Percentiles rank a stretch among this genome's conserved stretches.
Evolutionary conservation across 768 basidiomycete species (phyloP).

Genomic region (Pilatotrama ljubarskyi): DNA sequence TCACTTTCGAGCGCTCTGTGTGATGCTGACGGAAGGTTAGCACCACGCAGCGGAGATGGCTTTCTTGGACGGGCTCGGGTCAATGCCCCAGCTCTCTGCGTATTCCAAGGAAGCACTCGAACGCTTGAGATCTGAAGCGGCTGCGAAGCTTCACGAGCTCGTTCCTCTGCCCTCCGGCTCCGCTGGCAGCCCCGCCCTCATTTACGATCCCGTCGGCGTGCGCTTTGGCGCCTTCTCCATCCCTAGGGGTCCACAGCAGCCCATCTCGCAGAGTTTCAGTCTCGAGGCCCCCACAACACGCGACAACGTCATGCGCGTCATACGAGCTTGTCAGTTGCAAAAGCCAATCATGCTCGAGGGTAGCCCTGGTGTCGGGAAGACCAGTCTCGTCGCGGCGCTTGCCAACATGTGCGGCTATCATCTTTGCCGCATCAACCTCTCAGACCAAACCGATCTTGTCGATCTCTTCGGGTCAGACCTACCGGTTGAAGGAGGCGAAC

Average conservation of each 20-base stretch:
- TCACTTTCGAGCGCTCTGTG: not conserved
- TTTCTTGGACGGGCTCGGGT: constrained; percentile 84
- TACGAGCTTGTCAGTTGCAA: constrained; percentile 83
- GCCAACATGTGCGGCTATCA: constrained; percentile 76
- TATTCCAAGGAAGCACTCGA: constrained; percentile 60
- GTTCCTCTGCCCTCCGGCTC: constrained; percentile 42
- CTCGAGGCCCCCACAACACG: constrained; percentile 87
- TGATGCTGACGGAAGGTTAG: constrained; percentile 41
- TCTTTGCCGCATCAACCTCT: constrained; percentile 92
- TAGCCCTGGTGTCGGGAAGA: constrained; percentile 98
- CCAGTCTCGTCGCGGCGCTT: constrained; percentile 86
- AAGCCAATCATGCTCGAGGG: constrained; percentile 97
- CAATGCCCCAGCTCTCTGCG: constrained; percentile 69
- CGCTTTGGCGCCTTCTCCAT: constrained; percentile 78
- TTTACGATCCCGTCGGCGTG: constrained; percentile 29
- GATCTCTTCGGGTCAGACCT: constrained; percentile 97
- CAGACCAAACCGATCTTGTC: constrained; percentile 95
- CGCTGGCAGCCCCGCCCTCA: not conserved
- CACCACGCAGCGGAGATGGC: constrained; percentile 94
- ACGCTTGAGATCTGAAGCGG: constrained; percentile 62
- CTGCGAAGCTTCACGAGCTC: constrained; percentile 52
- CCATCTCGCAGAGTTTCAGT: constrained; percentile 57
- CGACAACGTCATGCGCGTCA: constrained; percentile 83
- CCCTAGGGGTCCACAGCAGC: constrained; percentile 50
- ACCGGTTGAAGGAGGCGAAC: constrained; percentile 86